Evolutionary conservation across 148 eudicot species (phyloP), one percentile per base, ranked within the genome.

Genomic region (Chenopodium quinoa): DNA sequence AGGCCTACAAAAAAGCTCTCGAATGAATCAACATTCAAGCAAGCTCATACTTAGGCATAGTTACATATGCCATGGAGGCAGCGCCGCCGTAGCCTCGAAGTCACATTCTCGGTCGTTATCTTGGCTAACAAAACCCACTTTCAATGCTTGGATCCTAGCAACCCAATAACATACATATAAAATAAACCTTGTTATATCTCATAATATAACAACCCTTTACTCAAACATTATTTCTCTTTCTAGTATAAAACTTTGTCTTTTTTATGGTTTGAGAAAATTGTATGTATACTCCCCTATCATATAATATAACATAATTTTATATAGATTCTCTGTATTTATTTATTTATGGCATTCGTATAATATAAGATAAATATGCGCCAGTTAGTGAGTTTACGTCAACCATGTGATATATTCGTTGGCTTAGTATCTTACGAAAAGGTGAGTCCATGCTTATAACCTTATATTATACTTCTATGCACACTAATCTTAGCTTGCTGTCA

Each of bases 81-180:
- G 10, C 50, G 25, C 50, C 47, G 73, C 73, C 44, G 31, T 19
- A 9, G 8, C 37, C 75, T 27, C 47, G 16, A 63, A 64, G 63
- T 13, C 47, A 31, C 76, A 71, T 77, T 77, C 60, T 25, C 20
- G 65, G 81, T 73, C 83, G 32, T 64, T 73, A 17, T 74, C 72
- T 29, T 29, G 32, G 64, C 77, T 62, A 80, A 34, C 77, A 58
- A 72, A n/a, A 13, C 77, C 82, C 76, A 71, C 31, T 79, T 71
- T 17, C 1, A 22, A n/a, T 31, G 75, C 75, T 79, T 79, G 52
- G 82, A 71, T 52, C 20, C 62, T 79, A 71, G 75, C 75, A 70
- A 70, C 48, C n/a, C 44, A 40, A 40, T 40, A 40, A 40, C 5
- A 40, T 40, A 40, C 5, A 40, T 40, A 3, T 34, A 34, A 34